Base-by-base conservation (phyloP, 2,329 filamentous ascomycete genomes). In the Neofusicoccum cordaticola region DNA sequence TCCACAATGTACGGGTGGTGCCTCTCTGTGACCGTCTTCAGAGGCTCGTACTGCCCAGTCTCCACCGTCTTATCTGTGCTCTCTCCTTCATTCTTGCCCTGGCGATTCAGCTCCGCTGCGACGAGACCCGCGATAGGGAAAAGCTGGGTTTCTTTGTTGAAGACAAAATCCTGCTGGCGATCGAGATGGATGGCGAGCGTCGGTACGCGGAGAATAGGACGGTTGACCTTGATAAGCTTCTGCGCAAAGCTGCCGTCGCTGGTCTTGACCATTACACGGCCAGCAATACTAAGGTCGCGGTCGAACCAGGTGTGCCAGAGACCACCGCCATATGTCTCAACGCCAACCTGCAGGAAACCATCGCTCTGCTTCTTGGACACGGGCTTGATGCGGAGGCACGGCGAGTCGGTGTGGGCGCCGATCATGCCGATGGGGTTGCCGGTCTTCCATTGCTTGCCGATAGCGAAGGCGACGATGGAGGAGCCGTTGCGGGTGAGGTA, bases 291-390 rank as follows among this genome's bases (percentile, higher is more conserved):
- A 67, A 99, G 82, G 76, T 99, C 95, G 58, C 95, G 89, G 77
- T 99, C 95, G 74, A 99, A 99, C 95, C 88, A 99, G 52, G 92
- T 96, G 79, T 97, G 93, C 94, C 94, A 98, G 73, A 98, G 89
- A 64, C 95, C 95, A 67, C 95, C 95, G 62, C 95, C 95, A 74
- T 99, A 99, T 1, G 92, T 94, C 83, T 99, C 95, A 60, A 97
- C 94, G 62, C 93, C 95, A 65, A 99, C 89, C 79, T 99, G 95
- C 68, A 97, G 80, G 78, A 95, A 99, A 12, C 94, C 94, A 68
- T 91, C 90, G 64, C 86, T 88, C 73, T 86, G 85, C 81, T 94
- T 95, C 80, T 94, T 97, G 74, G 92, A 96, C 47, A 97, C 89
- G 12, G 95, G 95, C 83, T 99, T 99, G 76, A 99, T 83, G 66